Conservation (phyloP, 2,329 filamentous ascomycete species). For the Alternaria gansuensis region DNA sequence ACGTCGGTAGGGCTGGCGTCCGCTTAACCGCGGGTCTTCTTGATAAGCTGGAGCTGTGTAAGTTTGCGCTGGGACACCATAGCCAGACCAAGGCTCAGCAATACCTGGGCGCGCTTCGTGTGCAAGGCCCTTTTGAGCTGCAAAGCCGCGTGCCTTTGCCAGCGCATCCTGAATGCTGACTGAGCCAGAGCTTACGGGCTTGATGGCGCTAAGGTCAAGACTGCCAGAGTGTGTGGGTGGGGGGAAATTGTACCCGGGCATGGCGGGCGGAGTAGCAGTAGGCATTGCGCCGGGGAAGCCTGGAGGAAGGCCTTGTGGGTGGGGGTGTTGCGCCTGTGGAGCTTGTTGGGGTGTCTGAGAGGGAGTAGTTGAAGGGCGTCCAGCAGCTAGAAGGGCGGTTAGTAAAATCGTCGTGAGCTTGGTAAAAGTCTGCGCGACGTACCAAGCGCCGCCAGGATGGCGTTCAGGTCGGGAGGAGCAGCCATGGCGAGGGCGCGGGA, state of each 20-base stretch:
- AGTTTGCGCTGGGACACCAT: conserved; percentile 42
- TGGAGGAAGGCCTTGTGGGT: conserved; percentile 55
- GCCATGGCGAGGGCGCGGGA: conserved; percentile 40
- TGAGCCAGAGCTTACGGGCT: conserved; percentile 79
- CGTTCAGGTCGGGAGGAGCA: conserved; percentile 50
- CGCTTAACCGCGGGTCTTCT: conserved; percentile 60
- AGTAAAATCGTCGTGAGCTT: conserved; percentile 12
- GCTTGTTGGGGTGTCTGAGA: conserved; percentile 57
- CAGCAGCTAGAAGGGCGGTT: conserved; percentile 52
- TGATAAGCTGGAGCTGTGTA: conserved; percentile 51
- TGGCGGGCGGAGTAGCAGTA: conserved; percentile 54
- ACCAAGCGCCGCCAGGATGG: conserved; percentile 53
- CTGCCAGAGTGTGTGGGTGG: conserved; percentile 77
- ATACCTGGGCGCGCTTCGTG: conserved; percentile 56
- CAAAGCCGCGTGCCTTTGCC: conserved; percentile 82
- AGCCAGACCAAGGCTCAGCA: conserved; percentile 56
- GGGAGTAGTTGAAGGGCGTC: conserved; percentile 58
- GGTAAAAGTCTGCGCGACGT: conserved; percentile 20
- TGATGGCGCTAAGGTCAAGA: conserved; percentile 80
- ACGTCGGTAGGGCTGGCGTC: conserved; percentile 65
- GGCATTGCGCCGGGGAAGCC: conserved; percentile 57
- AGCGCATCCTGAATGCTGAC: conserved; percentile 86
- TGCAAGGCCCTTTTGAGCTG: conserved; percentile 77
- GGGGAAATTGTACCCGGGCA: conserved; percentile 63
- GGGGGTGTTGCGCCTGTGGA: conserved; percentile 53